Conservation (phyloP, 345 rosid genomes). For the Punica granatum region DNA sequence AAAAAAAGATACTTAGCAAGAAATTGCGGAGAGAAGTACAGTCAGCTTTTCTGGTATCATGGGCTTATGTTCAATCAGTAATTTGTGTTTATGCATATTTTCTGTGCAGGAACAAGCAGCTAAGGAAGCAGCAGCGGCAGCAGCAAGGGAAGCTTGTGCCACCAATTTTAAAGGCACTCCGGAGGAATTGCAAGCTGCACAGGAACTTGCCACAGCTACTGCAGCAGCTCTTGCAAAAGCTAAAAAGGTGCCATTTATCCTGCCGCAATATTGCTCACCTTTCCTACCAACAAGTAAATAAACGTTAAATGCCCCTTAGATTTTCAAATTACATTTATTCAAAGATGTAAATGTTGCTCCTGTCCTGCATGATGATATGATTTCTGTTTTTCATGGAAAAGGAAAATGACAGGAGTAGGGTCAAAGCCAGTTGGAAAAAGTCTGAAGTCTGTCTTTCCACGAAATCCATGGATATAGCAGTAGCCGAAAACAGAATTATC, state of each 20-base stretch:
- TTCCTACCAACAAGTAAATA: not conserved
- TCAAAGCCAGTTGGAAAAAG: not conserved
- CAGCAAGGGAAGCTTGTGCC: slow-evolving; percentile 51
- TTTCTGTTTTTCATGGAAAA: not conserved
- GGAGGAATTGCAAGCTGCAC: slow-evolving; percentile 52
- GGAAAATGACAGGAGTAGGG: not conserved
- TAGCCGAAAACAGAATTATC: no score
- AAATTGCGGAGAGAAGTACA: not conserved
- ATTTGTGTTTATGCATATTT: not conserved
- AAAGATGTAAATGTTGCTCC: not conserved
- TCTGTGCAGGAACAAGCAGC: slow-evolving; percentile 78
- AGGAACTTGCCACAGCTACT: slow-evolving; percentile 55
- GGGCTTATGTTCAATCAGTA: not conserved
- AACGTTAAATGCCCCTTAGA: no score
- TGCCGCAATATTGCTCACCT: not conserved
- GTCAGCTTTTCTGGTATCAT: not conserved
- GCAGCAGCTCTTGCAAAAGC: slow-evolving; percentile 47
- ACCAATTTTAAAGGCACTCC: slow-evolving; percentile 45
- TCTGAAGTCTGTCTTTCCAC: not conserved
- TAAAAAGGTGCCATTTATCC: slow-evolving; percentile 44
- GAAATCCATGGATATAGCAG: not conserved
- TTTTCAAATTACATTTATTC: not conserved
- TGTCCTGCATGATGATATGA: not conserved
- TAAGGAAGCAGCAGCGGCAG: slow-evolving; percentile 68
- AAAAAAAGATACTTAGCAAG: no score